Evolutionary conservation across 2,329 filamentous ascomycete genomes (phyloP).

Genomic region (Talaromyces albobiverticillius): DNA sequence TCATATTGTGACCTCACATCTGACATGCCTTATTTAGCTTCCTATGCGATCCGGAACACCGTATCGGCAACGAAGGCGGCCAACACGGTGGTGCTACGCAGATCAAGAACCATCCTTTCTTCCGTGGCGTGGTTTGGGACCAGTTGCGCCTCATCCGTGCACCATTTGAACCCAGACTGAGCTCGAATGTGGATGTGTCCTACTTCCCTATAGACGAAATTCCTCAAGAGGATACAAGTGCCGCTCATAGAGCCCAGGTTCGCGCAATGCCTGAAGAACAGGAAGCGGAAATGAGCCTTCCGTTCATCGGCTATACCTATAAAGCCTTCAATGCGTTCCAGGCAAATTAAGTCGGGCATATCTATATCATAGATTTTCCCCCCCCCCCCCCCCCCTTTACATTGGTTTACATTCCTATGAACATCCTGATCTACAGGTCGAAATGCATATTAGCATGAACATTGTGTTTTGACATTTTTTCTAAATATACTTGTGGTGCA

Average conservation of each 20-base stretch:
- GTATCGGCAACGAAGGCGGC: constrained; percentile 68
- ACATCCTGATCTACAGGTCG: not conserved
- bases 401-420: not conserved
- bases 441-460: not conserved
- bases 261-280: constrained; percentile 71
- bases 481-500: constrained; percentile 2
- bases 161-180: constrained; percentile 90
- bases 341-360: constrained; percentile 26
- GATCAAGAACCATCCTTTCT: constrained; percentile 93
- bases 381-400: too few relatives aligned
- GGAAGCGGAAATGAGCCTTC: constrained; percentile 89
- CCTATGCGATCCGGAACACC: constrained; percentile 90
- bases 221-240: constrained; percentile 91
- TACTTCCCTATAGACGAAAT: constrained; percentile 99
- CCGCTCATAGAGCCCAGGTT: constrained; percentile 79
- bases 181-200: constrained; percentile 90
- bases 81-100: constrained; percentile 72
- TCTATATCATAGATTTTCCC: constrained; percentile 5
- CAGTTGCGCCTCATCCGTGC: constrained; percentile 88
- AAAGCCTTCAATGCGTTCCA: constrained; percentile 83
- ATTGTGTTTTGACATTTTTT: not conserved
- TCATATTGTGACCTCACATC: constrained; percentile 3
- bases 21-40: constrained; percentile 57
- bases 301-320: constrained; percentile 95
- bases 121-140: constrained; percentile 94